Conservation (phyloP, 176 grass and related monocot genomes). For the Rhynchospora tenuis region DNA sequence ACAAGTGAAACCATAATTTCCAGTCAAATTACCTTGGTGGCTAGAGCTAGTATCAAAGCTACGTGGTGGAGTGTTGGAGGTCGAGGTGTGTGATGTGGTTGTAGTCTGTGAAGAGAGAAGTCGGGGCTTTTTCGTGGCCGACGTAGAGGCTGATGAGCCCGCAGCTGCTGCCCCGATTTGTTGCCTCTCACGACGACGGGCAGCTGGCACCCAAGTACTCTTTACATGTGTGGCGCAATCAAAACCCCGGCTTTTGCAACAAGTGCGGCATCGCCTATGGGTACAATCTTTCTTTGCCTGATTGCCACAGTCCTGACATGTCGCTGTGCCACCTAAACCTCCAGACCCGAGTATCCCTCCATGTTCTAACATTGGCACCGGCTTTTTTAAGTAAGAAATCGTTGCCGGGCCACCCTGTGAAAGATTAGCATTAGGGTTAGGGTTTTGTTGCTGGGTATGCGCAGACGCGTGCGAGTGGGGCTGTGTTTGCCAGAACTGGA, state of each 20-base stretch:
- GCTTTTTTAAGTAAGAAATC: slow-evolving; percentile 59
- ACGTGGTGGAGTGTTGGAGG: slow-evolving; percentile 83
- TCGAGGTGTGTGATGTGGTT: slow-evolving; percentile 59
- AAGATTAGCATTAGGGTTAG: slow-evolving; percentile 29
- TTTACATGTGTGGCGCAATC: slow-evolving; percentile 72
- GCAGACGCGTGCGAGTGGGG: background rate
- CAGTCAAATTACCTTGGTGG: slow-evolving; percentile 54
- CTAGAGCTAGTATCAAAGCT: slow-evolving; percentile 94
- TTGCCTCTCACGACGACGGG: slow-evolving; percentile 60
- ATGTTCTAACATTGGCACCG: slow-evolving; percentile 35
- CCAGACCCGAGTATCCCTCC: slow-evolving; percentile 26
- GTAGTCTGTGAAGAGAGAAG: slow-evolving; percentile 49
- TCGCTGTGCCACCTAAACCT: slow-evolving; percentile 10
- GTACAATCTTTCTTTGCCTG: slow-evolving; percentile 84
- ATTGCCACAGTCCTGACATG: slow-evolving; percentile 87
- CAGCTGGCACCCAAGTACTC: slow-evolving; percentile 87
- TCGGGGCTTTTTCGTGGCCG: slow-evolving; percentile 53
- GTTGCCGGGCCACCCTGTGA: background rate
- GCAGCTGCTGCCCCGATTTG: slow-evolving; percentile 9
- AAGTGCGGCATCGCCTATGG: slow-evolving; percentile 67
- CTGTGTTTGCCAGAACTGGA: slow-evolving; percentile 74
- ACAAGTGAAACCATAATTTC: background rate
- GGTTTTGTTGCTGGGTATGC: slow-evolving; percentile 20
- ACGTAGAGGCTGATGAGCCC: slow-evolving; percentile 10
- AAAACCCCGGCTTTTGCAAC: slow-evolving; percentile 83